Percentiles rank a stretch among this genome's conserved stretches.
Evolutionary conservation across 345 rosid genomes (phyloP).

Genomic region (Pugionium cornutum): DNA sequence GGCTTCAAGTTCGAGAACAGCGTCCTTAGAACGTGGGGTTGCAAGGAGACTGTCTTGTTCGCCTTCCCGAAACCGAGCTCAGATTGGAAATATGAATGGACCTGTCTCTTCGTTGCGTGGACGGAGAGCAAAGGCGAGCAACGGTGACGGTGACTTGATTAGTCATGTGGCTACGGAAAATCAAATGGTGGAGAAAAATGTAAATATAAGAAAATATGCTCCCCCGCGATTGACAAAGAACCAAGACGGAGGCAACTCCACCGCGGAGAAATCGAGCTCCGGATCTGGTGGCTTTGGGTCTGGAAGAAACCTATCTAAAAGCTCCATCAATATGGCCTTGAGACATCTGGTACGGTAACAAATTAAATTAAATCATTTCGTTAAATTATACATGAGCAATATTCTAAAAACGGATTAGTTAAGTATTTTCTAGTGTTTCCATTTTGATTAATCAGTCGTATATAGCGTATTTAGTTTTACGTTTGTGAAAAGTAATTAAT

Average conservation of each 20-base stretch:
- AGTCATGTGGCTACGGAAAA: slow-evolving; percentile 58
- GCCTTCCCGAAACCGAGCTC: slow-evolving; percentile 60
- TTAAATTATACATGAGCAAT: neutral
- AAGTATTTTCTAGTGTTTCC: no score
- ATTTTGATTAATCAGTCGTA: no score
- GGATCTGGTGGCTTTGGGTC: slow-evolving; percentile 57
- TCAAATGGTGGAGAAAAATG: slow-evolving; percentile 67
- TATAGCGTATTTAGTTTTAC: no score
- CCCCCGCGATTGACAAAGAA: slow-evolving; percentile 51
- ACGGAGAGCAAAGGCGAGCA: slow-evolving; percentile 19
- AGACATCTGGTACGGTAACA: slow-evolving; percentile 63
- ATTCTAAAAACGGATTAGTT: neutral
- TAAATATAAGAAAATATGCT: slow-evolving; percentile 63
- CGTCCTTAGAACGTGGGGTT: slow-evolving; percentile 44
- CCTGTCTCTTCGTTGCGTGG: slow-evolving; percentile 46
- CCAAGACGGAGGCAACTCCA: no score
- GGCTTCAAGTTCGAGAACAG: slow-evolving; percentile 49
- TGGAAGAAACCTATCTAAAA: slow-evolving; percentile 69
- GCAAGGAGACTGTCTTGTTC: slow-evolving; percentile 65
- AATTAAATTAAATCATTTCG: neutral
- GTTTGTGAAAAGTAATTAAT: no score
- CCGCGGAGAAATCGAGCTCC: slow-evolving; percentile 39
- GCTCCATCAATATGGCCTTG: slow-evolving; percentile 81
- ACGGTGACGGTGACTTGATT: slow-evolving; percentile 30
- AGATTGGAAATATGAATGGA: slow-evolving; percentile 43